These are phyloP conservation scores for Luzula sylvatica DNA, from an alignment of 176 grass and related monocot genomes.

Conservation along the genomic window DNA sequence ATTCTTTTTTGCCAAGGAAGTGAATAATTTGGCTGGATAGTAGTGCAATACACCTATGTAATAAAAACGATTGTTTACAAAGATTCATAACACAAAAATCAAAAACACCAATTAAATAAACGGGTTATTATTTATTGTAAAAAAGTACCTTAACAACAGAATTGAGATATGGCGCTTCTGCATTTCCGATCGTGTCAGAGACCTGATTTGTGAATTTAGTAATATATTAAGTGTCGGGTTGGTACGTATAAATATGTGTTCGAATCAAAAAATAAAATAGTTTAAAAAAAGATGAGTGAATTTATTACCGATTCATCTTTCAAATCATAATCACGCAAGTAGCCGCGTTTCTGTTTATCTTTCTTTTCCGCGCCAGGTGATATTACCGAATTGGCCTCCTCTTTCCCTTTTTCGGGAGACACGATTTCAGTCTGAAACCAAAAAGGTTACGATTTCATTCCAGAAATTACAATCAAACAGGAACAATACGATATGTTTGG, in stretches of 20 bases:
- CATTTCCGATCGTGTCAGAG: conserved; percentile 43
- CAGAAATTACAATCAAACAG: conserved; percentile 5
- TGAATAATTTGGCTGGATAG: conserved; percentile 79
- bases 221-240: too few species aligned
- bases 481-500: background rate
- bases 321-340: conserved; percentile 12
- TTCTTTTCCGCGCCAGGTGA: background rate
- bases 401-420: conserved; percentile 18
- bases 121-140: background rate
- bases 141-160: conserved; percentile 79
- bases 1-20: conserved; percentile 98
- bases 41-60: conserved; percentile 82
- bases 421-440: conserved; percentile 15
- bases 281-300: background rate
- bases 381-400: conserved; percentile 3
- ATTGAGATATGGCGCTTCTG: conserved; percentile 78
- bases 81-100: background rate
- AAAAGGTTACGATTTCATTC: background rate
- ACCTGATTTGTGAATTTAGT: conserved; percentile 28
- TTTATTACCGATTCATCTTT: conserved; percentile 9
- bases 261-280: too few species aligned
- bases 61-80: conserved; percentile 1
- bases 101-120: background rate
- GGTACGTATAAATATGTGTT: too few species aligned
- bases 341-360: conserved; percentile 16